These are phyloP conservation scores for Erodium trifolium DNA, from an alignment of 441 rosid species.

Conservation along the genomic window DNA sequence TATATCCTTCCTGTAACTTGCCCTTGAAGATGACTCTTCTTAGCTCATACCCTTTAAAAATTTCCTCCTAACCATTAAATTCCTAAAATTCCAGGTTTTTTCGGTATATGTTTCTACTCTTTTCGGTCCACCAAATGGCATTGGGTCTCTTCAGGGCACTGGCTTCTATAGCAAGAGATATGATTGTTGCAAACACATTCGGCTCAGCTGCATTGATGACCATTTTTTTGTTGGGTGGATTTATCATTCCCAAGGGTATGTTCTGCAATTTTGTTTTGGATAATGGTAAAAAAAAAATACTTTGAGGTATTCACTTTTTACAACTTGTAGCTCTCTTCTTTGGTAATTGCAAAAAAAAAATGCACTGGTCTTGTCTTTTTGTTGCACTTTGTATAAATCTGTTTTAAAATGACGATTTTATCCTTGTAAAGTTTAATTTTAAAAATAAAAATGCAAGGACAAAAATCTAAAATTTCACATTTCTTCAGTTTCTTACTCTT, in stretches of 20 bases:
- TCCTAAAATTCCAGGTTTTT: conserved; percentile 41
- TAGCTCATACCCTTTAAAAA: not conserved
- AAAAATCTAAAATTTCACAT: no score
- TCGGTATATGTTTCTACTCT: conserved; percentile 56
- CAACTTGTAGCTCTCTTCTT: no score
- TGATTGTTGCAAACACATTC: conserved; percentile 81
- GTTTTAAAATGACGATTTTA: no score
- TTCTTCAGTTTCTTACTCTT: no score
- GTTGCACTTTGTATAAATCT: no score
- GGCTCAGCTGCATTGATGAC: conserved; percentile 59
- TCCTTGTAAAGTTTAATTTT: no score
- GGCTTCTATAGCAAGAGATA: conserved; percentile 76
- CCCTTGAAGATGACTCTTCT: not conserved
- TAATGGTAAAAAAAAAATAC: no score
- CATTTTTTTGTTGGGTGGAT: conserved; percentile 81
- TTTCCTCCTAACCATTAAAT: conserved; percentile 12
- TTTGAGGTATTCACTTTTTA: no score
- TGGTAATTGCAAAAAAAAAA: no score
- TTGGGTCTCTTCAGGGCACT: conserved; percentile 73
- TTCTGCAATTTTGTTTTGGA: not conserved
- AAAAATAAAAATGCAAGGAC: no score
- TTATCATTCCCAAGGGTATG: conserved; percentile 76
- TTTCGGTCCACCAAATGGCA: conserved; percentile 86
- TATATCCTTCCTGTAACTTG: not conserved
- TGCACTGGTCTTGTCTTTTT: no score